These are phyloP conservation scores for Toxoplasma gondii DNA, from an alignment of 169 alveolate species.

Conservation along the genomic window DNA sequence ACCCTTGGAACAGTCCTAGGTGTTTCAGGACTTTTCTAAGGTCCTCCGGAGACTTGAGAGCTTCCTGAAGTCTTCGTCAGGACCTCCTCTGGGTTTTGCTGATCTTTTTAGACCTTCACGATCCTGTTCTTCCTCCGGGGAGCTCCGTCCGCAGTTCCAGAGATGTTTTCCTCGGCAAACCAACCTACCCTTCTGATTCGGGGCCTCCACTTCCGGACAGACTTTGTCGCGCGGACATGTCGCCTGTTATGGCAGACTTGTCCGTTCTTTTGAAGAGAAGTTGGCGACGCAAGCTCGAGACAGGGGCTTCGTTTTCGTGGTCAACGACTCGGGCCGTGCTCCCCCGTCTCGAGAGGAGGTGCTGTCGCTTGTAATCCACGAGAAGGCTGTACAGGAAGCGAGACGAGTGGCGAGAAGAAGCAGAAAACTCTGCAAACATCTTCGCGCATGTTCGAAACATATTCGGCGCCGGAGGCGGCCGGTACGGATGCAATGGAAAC, in stretches of 20 bases:
- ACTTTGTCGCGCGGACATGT: neutral
- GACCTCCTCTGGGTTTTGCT: too few species aligned
- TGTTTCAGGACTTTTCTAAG: too few species aligned
- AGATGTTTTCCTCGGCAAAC: too few species aligned
- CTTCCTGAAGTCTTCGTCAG: too few species aligned
- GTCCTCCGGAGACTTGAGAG: too few species aligned
- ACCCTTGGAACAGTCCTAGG: too few species aligned
- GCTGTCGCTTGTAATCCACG: neutral
- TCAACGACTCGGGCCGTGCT: neutral
- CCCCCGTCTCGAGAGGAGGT: neutral
- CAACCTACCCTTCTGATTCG: too few species aligned
- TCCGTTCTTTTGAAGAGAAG: neutral
- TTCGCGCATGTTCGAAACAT: neutral
- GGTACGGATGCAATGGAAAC: conserved; percentile 17
- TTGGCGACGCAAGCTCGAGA: neutral
- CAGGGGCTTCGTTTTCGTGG: neutral
- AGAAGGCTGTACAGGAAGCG: neutral
- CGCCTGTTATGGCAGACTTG: neutral
- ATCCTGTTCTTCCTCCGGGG: too few species aligned
- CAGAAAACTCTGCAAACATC: neutral
- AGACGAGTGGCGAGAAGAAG: neutral
- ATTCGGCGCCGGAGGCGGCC: neutral
- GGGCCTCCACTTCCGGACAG: neutral
- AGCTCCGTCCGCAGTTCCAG: too few species aligned
- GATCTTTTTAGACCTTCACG: too few species aligned